phyloP scores from a whole-genome alignment of 2,329 filamentous ascomycete species.

The Rhynchosporium graminicola region DNA sequence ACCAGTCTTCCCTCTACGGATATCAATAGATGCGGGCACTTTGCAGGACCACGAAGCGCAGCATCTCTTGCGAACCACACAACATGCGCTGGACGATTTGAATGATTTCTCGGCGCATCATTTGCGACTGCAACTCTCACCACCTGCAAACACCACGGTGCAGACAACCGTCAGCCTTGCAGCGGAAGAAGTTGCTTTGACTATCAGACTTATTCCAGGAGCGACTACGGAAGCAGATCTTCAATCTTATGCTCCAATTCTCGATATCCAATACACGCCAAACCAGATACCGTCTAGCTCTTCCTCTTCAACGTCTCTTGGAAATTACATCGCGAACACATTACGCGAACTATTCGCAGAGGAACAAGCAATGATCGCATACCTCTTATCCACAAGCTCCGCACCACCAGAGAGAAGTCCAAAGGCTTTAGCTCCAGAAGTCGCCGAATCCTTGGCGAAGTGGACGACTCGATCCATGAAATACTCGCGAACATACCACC shows the following conservation, averaged over 20 bases:
- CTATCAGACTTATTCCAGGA: constrained; percentile 68
- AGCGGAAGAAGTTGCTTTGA: constrained; percentile 61
- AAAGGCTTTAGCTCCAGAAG: constrained; percentile 51
- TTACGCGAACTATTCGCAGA: constrained; percentile 79
- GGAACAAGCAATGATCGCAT: constrained; percentile 83
- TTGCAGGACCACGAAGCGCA: constrained; percentile 68
- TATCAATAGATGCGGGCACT: constrained; percentile 71
- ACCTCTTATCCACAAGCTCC: constrained; percentile 64
- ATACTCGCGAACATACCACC: constrained; percentile 89
- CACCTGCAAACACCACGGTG: constrained; percentile 39
- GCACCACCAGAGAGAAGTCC: constrained; percentile 51
- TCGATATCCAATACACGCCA: constrained; percentile 76
- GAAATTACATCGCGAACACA: constrained; percentile 75
- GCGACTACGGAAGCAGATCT: constrained; percentile 62
- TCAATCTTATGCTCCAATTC: constrained; percentile 66
- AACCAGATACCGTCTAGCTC: constrained; percentile 67
- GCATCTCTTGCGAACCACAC: constrained; percentile 75
- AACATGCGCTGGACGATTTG: constrained; percentile 81
- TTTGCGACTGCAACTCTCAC: constrained; percentile 67
- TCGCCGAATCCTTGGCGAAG: constrained; percentile 59
- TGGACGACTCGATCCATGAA: constrained; percentile 84
- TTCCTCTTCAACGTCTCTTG: constrained; percentile 74
- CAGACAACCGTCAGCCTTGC: constrained; percentile 36
- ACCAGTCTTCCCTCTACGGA: constrained; percentile 82
- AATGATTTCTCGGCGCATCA: constrained; percentile 87